These are phyloP conservation scores for Echinosophora koreensis DNA, from an alignment of 306 rosid genomes.

Conservation along the genomic window DNA sequence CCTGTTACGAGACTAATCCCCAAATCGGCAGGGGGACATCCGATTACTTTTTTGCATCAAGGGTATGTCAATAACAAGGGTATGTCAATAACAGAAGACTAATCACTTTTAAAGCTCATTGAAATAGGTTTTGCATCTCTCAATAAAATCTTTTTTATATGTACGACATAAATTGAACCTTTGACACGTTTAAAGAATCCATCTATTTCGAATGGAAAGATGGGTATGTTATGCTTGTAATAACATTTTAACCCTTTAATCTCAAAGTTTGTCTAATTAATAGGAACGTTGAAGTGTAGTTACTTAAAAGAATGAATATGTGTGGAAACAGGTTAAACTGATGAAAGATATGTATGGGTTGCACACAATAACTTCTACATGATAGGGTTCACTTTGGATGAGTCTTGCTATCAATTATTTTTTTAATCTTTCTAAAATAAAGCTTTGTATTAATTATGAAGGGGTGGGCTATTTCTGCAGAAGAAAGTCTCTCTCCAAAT, in stretches of 20 bases:
- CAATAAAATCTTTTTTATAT: no score
- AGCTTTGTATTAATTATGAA: neutral
- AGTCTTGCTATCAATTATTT: neutral
- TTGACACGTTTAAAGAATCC: no score
- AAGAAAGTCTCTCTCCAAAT: conserved; percentile 15
- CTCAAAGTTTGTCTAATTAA: neutral
- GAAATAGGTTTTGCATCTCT: no score
- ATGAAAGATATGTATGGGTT: neutral
- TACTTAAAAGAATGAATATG: neutral
- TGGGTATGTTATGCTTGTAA: neutral
- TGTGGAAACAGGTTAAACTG: neutral
- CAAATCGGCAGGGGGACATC: no score
- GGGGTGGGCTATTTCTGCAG: neutral
- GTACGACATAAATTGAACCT: no score
- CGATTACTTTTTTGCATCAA: no score
- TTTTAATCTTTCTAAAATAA: neutral
- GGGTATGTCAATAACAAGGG: no score
- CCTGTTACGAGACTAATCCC: no score
- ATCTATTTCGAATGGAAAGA: neutral
- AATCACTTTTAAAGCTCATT: no score
- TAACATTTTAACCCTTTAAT: neutral
- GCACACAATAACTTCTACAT: neutral
- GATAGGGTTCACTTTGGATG: conserved; percentile 12
- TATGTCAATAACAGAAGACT: no score
- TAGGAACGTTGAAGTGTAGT: no score